Evolutionary conservation across 305 asterid genomes (phyloP).

Genomic region (Fraxinus velutina): DNA sequence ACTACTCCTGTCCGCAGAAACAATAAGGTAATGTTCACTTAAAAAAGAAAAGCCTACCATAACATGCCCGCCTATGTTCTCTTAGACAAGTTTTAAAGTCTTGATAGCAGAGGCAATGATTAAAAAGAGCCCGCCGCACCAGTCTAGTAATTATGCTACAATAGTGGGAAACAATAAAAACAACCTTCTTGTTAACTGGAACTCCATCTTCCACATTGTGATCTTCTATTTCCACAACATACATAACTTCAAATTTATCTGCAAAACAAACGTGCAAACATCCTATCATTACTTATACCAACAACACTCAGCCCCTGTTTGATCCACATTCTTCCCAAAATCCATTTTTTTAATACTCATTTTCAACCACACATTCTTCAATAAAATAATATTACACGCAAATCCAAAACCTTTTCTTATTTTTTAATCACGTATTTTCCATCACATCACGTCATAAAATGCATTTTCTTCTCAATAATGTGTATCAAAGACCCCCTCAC

Average conservation of each 20-base stretch:
- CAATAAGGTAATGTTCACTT: background rate
- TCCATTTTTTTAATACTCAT: too few relatives aligned
- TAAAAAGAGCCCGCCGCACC: slow-evolving; percentile 37
- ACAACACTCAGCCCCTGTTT: slow-evolving; percentile 36
- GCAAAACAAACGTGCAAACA: slow-evolving; percentile 72
- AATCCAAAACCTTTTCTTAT: too few relatives aligned
- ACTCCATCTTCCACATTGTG: slow-evolving; percentile 28
- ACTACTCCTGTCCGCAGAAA: too few relatives aligned
- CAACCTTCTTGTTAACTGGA: slow-evolving; percentile 49
- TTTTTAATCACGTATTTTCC: too few relatives aligned
- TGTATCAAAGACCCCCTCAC: slow-evolving; percentile 31
- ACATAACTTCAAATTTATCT: slow-evolving; percentile 83
- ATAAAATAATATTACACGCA: too few relatives aligned
- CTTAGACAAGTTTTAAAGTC: slow-evolving; percentile 90
- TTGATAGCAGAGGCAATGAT: slow-evolving; percentile 19
- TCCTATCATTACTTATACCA: slow-evolving; percentile 62
- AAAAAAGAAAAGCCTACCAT: background rate
- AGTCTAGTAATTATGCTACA: slow-evolving; percentile 92
- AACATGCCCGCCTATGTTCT: slow-evolving; percentile 10
- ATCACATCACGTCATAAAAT: too few relatives aligned
- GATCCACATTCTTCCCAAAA: too few relatives aligned
- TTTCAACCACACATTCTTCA: too few relatives aligned
- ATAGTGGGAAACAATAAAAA: slow-evolving; percentile 79
- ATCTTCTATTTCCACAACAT: slow-evolving; percentile 48
- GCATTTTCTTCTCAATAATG: too few relatives aligned